A percentile compares a stretch with the other conserved stretches of the same genome.
These are phyloP conservation scores for Candida nonsorbophila DNA, from an alignment of 805 yeast species.

Conservation along the genomic window DNA sequence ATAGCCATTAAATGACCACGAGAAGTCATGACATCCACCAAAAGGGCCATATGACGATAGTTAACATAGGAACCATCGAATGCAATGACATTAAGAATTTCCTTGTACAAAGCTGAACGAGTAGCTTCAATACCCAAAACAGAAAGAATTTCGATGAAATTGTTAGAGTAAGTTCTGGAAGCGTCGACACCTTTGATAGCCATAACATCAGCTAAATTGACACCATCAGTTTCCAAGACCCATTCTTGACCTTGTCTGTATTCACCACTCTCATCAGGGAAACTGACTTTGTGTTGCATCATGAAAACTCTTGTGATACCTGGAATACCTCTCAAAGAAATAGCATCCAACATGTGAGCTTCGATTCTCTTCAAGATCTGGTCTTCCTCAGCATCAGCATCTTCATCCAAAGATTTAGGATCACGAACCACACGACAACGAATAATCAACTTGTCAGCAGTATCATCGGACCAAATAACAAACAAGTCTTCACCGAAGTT, in stretches of 20 bases:
- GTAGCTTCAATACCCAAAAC: slow-evolving; percentile 99
- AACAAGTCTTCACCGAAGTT: slow-evolving; percentile 92
- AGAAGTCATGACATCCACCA: slow-evolving; percentile 98
- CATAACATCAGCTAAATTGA: slow-evolving; percentile 91
- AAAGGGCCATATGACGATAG: slow-evolving; percentile 95
- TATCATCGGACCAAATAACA: slow-evolving; percentile 99
- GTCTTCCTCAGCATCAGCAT: slow-evolving; percentile 94
- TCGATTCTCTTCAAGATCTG: slow-evolving; percentile 93
- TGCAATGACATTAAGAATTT: slow-evolving; percentile 94
- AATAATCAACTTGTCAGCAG: slow-evolving; percentile 91
- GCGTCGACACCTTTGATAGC: slow-evolving; percentile 93
- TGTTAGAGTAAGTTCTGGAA: slow-evolving; percentile 86
- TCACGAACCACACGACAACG: slow-evolving; percentile 99
- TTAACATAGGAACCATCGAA: slow-evolving; percentile 99
- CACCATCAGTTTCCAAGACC: slow-evolving; percentile 99
- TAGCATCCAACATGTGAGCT: slow-evolving; percentile 92
- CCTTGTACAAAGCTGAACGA: slow-evolving; percentile 87
- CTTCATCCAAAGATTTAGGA: slow-evolving; percentile 89
- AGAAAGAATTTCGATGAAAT: slow-evolving; percentile 90
- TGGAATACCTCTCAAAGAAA: slow-evolving; percentile 91
- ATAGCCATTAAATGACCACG: slow-evolving; percentile 98
- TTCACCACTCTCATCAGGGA: slow-evolving; percentile 80
- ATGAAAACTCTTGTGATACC: slow-evolving; percentile 87
- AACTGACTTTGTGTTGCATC: slow-evolving; percentile 76
- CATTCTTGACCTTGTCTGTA: slow-evolving; percentile 88